phyloP scores from a whole-genome alignment of 2,329 filamentous ascomycete genomes.

The Phyllosticta citriasiana region DNA sequence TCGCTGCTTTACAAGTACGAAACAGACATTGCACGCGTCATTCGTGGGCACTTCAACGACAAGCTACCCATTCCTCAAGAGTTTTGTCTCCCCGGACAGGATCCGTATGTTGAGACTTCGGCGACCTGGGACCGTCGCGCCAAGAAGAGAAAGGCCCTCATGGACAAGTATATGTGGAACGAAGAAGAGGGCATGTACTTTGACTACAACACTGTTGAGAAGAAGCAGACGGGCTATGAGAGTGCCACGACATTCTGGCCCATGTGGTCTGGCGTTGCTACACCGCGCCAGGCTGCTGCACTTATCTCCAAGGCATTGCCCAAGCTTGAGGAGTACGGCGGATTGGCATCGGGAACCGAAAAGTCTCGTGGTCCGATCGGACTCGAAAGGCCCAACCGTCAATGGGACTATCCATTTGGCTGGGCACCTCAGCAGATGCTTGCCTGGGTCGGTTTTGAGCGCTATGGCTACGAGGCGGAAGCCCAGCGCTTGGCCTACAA shows the following conservation, averaged over 20 bases:
- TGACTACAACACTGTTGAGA: slow-evolving; percentile 82
- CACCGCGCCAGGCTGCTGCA: slow-evolving; percentile 72
- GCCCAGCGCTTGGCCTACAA: slow-evolving; percentile 86
- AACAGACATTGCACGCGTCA: slow-evolving; percentile 78
- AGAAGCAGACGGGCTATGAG: slow-evolving; percentile 76
- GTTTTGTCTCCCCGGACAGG: slow-evolving; percentile 58
- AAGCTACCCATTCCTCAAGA: slow-evolving; percentile 71
- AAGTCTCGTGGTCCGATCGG: slow-evolving; percentile 73
- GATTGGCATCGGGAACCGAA: slow-evolving; percentile 80
- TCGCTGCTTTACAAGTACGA: slow-evolving; percentile 96
- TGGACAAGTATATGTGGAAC: slow-evolving; percentile 93
- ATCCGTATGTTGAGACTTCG: slow-evolving; percentile 67
- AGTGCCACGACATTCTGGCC: slow-evolving; percentile 93
- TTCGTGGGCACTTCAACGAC: slow-evolving; percentile 76
- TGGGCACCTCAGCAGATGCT: slow-evolving; percentile 99
- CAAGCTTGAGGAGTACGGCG: slow-evolving; percentile 78
- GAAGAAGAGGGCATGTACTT: slow-evolving; percentile 92
- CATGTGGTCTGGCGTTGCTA: slow-evolving; percentile 86
- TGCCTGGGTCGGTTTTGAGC: slow-evolving; percentile 84
- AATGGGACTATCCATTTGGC: slow-evolving; percentile 97
- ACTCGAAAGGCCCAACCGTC: slow-evolving; percentile 78
- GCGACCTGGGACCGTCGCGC: slow-evolving; percentile 84
- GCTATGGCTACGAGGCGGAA: slow-evolving; percentile 86
- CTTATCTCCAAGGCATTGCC: slow-evolving; percentile 77
- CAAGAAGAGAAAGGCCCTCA: slow-evolving; percentile 69